Evolutionary conservation across 257 asterid species (phyloP).

Genomic region (Jacaranda copaia): DNA sequence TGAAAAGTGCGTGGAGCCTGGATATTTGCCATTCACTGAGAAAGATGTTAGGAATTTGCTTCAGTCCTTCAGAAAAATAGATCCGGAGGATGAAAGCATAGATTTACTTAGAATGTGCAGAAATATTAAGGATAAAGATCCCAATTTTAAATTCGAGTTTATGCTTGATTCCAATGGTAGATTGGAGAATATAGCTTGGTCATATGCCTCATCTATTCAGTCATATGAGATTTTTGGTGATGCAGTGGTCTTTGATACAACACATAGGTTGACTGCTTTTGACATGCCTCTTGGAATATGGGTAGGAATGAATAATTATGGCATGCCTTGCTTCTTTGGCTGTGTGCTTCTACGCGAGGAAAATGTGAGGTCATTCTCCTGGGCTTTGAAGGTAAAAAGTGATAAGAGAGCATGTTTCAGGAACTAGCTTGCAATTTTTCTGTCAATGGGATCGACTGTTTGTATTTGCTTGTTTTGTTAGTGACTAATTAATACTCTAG

Average conservation of each 20-base stretch:
- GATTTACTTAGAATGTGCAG: conserved; percentile 93
- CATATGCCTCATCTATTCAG: conserved; percentile 91
- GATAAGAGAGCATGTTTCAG: background rate
- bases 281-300: conserved; percentile 99
- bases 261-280: conserved; percentile 88
- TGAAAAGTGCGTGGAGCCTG: conserved; percentile 91
- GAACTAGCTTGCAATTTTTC: background rate
- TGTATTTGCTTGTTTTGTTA: conserved; percentile 30
- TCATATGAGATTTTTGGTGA: conserved; percentile 92
- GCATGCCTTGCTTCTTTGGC: conserved; percentile 99
- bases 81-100: conserved; percentile 86
- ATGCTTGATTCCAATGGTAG: conserved; percentile 75
- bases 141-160: conserved; percentile 84
- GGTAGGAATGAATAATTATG: conserved; percentile 97
- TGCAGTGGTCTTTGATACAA: conserved; percentile 94
- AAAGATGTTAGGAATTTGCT: conserved; percentile 96
- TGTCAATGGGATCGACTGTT: conserved; percentile 11
- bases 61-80: conserved; percentile 85
- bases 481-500: background rate
- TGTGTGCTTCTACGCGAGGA: conserved; percentile 96
- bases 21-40: conserved; percentile 93
- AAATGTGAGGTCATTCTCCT: conserved; percentile 82
- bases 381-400: conserved; percentile 93
- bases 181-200: conserved; percentile 97
- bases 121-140: conserved; percentile 89